These are phyloP conservation scores for Tillandsia leiboldiana DNA, from an alignment of 176 grass and related monocot genomes.

Conservation along the genomic window DNA sequence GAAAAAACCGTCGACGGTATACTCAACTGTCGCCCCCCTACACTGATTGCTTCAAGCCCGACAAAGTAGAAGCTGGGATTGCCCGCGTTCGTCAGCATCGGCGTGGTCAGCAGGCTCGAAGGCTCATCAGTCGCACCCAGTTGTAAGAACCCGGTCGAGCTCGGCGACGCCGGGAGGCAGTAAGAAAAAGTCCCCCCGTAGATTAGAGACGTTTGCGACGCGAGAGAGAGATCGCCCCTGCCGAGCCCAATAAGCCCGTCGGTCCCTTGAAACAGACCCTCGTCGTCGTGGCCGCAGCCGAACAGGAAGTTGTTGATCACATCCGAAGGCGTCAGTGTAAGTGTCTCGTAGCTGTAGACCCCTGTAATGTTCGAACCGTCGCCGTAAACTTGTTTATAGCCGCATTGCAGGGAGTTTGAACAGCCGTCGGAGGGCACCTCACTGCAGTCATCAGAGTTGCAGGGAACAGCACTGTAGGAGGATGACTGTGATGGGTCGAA, in stretches of 20 bases:
- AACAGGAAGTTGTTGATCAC: slow-evolving; percentile 3
- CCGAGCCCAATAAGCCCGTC: slow-evolving; percentile 79
- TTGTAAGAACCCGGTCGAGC: slow-evolving; percentile 32
- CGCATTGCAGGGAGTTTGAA: slow-evolving; percentile 18
- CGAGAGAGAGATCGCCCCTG: slow-evolving; percentile 51
- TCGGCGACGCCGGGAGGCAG: slow-evolving; percentile 57
- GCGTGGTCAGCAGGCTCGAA: background rate
- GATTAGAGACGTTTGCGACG: slow-evolving; percentile 46
- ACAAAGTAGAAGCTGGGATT: slow-evolving; percentile 12
- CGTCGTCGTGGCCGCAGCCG: slow-evolving; percentile 40
- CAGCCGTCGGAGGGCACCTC: slow-evolving; percentile 21
- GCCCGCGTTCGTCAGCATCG: background rate
- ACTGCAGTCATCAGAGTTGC: slow-evolving; percentile 48
- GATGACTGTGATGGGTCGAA: slow-evolving; percentile 56
- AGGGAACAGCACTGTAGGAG: slow-evolving; percentile 43
- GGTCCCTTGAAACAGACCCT: slow-evolving; percentile 63
- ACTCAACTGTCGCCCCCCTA: background rate
- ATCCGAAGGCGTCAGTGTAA: slow-evolving; percentile 26
- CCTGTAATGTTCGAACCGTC: slow-evolving; percentile 60
- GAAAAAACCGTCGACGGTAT: background rate
- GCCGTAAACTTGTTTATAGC: slow-evolving; percentile 52
- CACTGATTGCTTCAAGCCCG: slow-evolving; percentile 5
- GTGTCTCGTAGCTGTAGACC: slow-evolving; percentile 44
- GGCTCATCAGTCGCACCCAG: background rate
- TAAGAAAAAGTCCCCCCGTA: slow-evolving; percentile 81